Conservation (phyloP, 2,329 filamentous ascomycete species). For the Scedosporium dehoogii region DNA sequence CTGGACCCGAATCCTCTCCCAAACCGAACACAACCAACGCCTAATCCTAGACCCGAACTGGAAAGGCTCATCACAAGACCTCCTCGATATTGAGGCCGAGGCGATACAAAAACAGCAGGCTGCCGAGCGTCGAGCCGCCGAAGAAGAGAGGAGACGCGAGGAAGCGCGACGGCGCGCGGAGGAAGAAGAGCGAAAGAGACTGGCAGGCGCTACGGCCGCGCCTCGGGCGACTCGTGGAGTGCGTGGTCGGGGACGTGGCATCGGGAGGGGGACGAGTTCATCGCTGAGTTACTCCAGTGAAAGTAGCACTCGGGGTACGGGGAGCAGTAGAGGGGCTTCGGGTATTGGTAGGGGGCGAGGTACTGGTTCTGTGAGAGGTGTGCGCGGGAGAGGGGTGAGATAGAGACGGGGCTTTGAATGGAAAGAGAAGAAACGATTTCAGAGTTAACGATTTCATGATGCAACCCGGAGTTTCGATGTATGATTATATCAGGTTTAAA, state of each 20-base stretch:
- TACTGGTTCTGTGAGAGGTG: not conserved
- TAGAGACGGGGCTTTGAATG: no score
- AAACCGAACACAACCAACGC: conserved; percentile 95
- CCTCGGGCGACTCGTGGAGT: conserved; percentile 20
- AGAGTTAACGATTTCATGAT: not conserved
- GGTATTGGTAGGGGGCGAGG: conserved; percentile 21
- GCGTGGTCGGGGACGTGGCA: conserved; percentile 5
- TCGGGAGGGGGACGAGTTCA: not conserved
- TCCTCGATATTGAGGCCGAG: conserved; percentile 80
- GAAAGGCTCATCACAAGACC: conserved; percentile 80
- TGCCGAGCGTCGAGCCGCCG: conserved; percentile 63
- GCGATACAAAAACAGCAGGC: conserved; percentile 63
- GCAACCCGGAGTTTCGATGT: not conserved
- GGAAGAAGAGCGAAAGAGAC: conserved; percentile 42
- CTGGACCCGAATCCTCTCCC: conserved; percentile 91
- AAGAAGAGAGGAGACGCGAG: conserved; percentile 69
- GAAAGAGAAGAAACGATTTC: not conserved
- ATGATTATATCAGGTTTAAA: not conserved
- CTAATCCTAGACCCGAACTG: conserved; percentile 80
- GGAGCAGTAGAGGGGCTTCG: conserved; percentile 22
- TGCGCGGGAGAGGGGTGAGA: not conserved
- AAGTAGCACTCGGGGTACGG: conserved; percentile 16
- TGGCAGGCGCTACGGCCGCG: conserved; percentile 17
- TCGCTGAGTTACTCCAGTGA: conserved; percentile 18
- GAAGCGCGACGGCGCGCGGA: conserved; percentile 55